Evolutionary conservation across 2,329 filamentous ascomycete species (phyloP), one percentile per base, ranked within the genome.

Genomic region (Teratosphaeria viscida): DNA sequence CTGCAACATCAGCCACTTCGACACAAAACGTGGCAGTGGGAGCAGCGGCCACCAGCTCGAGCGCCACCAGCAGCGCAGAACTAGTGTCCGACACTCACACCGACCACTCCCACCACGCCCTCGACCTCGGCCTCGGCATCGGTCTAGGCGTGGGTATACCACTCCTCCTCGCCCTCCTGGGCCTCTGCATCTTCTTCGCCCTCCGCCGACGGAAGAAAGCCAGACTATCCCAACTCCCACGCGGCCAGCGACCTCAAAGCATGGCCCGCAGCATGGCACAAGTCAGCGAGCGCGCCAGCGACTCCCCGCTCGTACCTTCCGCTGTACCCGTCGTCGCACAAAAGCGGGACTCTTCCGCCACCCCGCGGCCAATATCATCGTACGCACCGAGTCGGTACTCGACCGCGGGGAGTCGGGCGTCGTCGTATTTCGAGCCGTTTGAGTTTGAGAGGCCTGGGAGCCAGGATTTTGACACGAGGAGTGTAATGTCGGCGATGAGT

Each of bases 101-200:
- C 54, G 19, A 55, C 37, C 37, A 43, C 32, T 55, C 54, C 37
- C 10, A 26, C 12, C 32, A 32, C 3, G 54, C 32, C 19, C 19
- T 23, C 54, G 54, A 23, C 26, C 43, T 49, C 11, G 43, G 26
- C 29, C 32, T 55, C 32, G 62, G 60, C 2, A 29, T 62, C 3
- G 62, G 62, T 26, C 54, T 64, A 14, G 62, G 62, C 10, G 37
- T 62, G 4, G 62, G 60, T 37, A 61, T 64, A 16, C 62, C 60
- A 3, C 12, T 59, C 5, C 56, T 62, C 3, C 49, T 62, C 26
- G 54, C 49, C 12, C 16, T 60, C 14, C 10, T 60, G 16, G 60
- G 14, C 3, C 27, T 57, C 26, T 47, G 58, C n/a, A 49, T 39
- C 5, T 57, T 61, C 57, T 54, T 54, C 29, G 43, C 54, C 23